Evolutionary conservation across 23 red algal species (phyloP), one percentile per base, ranked within the genome.

Genomic region (Gracilaria vermiculophylla): DNA sequence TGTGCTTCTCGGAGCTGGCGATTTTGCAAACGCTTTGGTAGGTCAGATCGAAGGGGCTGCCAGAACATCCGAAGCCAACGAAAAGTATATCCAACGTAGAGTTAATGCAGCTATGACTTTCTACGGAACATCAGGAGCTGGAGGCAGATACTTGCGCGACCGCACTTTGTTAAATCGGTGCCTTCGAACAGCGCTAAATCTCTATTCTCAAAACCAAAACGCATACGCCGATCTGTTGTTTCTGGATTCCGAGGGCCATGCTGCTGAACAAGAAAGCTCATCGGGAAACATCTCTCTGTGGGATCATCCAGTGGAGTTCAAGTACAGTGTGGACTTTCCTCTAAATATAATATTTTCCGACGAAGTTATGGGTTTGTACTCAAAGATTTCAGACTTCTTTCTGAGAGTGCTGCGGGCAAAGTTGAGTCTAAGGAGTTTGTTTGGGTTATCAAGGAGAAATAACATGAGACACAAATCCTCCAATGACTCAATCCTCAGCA

Each of bases 1-100:
- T 58, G 49, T 76, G n/a, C 69, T 87, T 31, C 82, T 87, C 19
- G 82, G 82, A 45, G 82, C 82, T 75, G 82, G 82, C 21, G 82
- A 87, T 36, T 87, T 87, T 71, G 82, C 82, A 56, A 58, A 71
- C 44, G 66, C 48, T 0, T 36, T 87, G 10, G 82, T 87, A 3
- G 82, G 62, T 36, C 82, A 76, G 43, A 73, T 87, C 31, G 82
- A 87, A 13, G 55, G 43, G 2, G 82, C 82, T 20, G 51, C 82
- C 33, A 47, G 55, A 76, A 57, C 49, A 8, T 87, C 69, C 1
- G 69, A 87, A 44, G 82, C 48, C 42, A 65, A 73, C 39, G 82
- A 87, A 20, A 54, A 36, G 32, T 87, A 60, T 35, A 75, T 87
- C 32, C 43, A 75, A 37, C n/a, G 69, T 43, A 21, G 82, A 76